Evolutionary conservation across 345 rosid genomes (phyloP).

Genomic region (Lepidium aucheri): DNA sequence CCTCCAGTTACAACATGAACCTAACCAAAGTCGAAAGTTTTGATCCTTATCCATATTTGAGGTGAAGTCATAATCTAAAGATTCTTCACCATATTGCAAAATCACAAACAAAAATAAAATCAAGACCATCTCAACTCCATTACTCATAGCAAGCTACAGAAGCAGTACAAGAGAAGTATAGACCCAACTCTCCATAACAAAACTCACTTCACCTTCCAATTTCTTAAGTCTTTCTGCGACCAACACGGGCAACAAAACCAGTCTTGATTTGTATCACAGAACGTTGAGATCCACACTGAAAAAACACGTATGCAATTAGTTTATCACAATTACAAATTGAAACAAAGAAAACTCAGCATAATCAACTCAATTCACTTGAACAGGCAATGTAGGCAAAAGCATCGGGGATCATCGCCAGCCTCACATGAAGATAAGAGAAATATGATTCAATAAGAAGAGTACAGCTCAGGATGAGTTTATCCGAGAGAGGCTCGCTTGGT

Average conservation of each 20-base stretch:
- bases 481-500: neutral
- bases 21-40: neutral
- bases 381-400: neutral
- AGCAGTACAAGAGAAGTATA: neutral
- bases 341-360: neutral
- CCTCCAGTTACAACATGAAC: neutral
- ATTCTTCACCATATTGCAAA: constrained; percentile 6
- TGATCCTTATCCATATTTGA: constrained; percentile 7
- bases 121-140: constrained; percentile 8
- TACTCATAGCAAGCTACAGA: constrained; percentile 7
- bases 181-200: constrained; percentile 2
- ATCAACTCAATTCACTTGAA: neutral
- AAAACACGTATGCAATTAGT: neutral
- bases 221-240: constrained; percentile 62
- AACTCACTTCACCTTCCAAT: constrained; percentile 13
- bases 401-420: neutral
- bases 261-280: constrained; percentile 95
- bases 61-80: neutral
- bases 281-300: constrained; percentile 94
- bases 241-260: constrained; percentile 97
- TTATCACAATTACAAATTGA: neutral
- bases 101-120: neutral
- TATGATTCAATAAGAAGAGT: neutral
- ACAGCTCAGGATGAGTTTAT: neutral
- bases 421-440: neutral